Base-by-base conservation (phyloP, 176 grass and related monocot genomes). In the Olyra latifolia region DNA sequence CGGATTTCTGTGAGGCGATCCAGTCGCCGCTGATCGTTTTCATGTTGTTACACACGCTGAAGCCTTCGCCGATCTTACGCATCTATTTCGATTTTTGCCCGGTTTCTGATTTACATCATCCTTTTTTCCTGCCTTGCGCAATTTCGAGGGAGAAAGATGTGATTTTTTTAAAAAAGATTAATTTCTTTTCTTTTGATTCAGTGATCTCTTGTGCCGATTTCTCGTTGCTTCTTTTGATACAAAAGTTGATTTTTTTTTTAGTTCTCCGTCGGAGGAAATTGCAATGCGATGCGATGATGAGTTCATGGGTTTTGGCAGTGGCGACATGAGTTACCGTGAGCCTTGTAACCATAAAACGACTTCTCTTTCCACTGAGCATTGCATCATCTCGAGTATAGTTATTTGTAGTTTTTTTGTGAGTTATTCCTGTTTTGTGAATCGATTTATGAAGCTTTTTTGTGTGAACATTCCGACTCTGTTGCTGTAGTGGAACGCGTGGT, bases 321-420 rank as follows among this genome's bases (percentile, higher is more conserved):
- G 87, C 19, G 43, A 2, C 62, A 24, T 43, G 0, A 4, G 69
- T 22, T 28, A 16, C 69, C 81, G 76, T 89, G 87, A 89, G 81
- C 81, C 71, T 27, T 54, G 24, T 24, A 88, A 80, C 87, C 76
- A 11, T 60, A 42, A 88, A 84, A 89, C 81, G 81, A 89, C 81
- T 88, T 88, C 87, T 88, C 87, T 84, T 89, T 89, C 87, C 87
- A 84, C 81, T 80, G 87, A 88, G 81, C 84, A 80, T 87, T 81
- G 84, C 62, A 8, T 0, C 11, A 32, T 12, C 28, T 19, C 15
- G 7, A 6, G 1, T 4, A 0, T 25, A 52, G 32, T 2, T 35
- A 2, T 4, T 35, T 4, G 32, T 16, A 0, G 0, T 25, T 50
- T 62, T 27, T 8, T 7, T 20, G n/a, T n/a, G n/a, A n/a, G n/a